Evolutionary conservation across 768 basidiomycete genomes (phyloP).

Genomic region (Podaxis mareebaensis): DNA sequence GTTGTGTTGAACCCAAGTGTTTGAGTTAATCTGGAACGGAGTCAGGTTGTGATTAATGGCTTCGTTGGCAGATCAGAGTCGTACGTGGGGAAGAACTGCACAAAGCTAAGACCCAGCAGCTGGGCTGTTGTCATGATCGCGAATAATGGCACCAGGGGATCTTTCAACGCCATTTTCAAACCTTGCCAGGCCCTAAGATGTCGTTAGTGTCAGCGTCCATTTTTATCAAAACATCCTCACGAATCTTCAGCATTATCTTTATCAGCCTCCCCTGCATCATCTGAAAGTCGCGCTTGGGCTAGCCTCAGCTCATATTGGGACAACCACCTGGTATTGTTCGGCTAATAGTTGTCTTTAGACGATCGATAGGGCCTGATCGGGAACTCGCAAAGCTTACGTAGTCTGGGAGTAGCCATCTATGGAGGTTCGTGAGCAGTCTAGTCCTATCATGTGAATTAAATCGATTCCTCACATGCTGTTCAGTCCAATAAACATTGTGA

Average conservation of each 20-base stretch:
- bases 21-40: constrained; percentile 40
- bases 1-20: constrained; percentile 61
- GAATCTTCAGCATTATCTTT: constrained; percentile 53
- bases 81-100: constrained; percentile 55
- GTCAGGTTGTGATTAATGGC: background rate
- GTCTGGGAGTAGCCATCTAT: constrained; percentile 58
- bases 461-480: constrained; percentile 43
- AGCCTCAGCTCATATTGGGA: constrained; percentile 47
- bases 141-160: constrained; percentile 52
- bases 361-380: no score
- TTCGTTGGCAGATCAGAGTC: constrained; percentile 8
- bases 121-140: constrained; percentile 47
- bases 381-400: constrained; percentile 32
- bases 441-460: background rate
- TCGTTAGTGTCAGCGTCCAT: background rate
- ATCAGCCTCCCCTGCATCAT: constrained; percentile 66
- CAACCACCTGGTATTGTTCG: constrained; percentile 60
- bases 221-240: constrained; percentile 33
- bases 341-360: constrained; percentile 31
- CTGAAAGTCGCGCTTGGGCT: constrained; percentile 64
- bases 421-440: background rate
- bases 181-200: constrained; percentile 43
- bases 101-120: constrained; percentile 52
- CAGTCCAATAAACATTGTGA: constrained; percentile 60
- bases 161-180: constrained; percentile 51